Evolutionary conservation across 140 eudicot genomes (phyloP), one percentile per base, ranked within the genome.

Genomic region (Bidens hawaiensis): DNA sequence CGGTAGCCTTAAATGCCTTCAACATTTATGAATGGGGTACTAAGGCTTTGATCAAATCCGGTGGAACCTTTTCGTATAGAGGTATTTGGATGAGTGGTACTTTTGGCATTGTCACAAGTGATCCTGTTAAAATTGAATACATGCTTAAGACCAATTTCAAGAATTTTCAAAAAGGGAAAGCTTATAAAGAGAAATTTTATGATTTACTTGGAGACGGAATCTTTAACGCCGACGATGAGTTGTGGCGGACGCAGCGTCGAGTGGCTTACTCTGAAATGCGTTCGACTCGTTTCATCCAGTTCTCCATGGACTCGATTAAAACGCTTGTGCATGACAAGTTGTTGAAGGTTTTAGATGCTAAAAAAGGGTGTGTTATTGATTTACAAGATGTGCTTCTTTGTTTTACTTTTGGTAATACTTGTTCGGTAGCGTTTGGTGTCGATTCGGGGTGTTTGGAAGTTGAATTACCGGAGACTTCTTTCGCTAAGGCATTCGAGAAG

Each of bases 201-300:
- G 93, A 84, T 64, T 77, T 84, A 21, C 88, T 81, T 26, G 88
- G 93, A 24, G 78, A 84, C 53, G 93, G 93, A 0, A 84, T 84
- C 71, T 84, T 84, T 73, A 81, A 81, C 17, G 82, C 74, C 0
- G 93, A 84, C 22, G 82, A 64, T n/a, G 82, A 78, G 15, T 28
- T 52, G 6, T 81, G 93, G 93, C 68, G 79, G 74, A 60, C 54
- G 2, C 93, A 84, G 7, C 69, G 83, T 21, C 78, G 78, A 12
- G 79, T 75, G 30, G 87, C 85, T 1, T 78, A 74, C 43, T 61
- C 78, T 0, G 93, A 78, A 61, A 81, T 84, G 87, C 93, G 81
- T 23, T 81, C 93, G 0, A 16, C 60, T 12, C 78, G 81, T 0
- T 81, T 78, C 25, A 33, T 47, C 5, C 74, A 68, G 18, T 78